Conservation (phyloP, 2,329 filamentous ascomycete genomes). For the Pseudocercospora vitis region DNA sequence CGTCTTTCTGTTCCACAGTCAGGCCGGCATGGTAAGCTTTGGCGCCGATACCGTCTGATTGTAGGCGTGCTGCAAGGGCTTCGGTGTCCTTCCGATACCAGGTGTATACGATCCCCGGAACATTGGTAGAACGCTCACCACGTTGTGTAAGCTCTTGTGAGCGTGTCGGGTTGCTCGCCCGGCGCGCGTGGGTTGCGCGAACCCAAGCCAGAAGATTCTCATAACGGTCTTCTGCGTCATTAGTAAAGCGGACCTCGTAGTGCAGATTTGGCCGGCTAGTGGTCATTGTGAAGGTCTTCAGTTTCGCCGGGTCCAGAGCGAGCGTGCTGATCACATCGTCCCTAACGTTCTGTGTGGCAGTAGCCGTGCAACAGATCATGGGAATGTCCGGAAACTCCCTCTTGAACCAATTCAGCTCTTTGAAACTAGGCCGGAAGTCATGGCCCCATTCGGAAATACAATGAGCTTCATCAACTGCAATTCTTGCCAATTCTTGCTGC, state of each 20-base stretch:
- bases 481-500: slow-evolving; percentile 80
- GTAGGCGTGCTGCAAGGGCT: slow-evolving; percentile 63
- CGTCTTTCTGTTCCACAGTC: slow-evolving; percentile 64
- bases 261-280: slow-evolving; percentile 84
- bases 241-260: slow-evolving; percentile 82
- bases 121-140: slow-evolving; percentile 58
- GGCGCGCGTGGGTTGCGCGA: slow-evolving; percentile 67
- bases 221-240: slow-evolving; percentile 72
- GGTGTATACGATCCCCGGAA: slow-evolving; percentile 79
- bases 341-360: slow-evolving; percentile 77
- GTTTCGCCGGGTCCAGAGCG: slow-evolving; percentile 61
- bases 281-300: slow-evolving; percentile 78
- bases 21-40: slow-evolving; percentile 72
- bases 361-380: slow-evolving; percentile 90
- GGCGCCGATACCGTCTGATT: slow-evolving; percentile 69
- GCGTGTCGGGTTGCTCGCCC: slow-evolving; percentile 58
- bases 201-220: slow-evolving; percentile 77
- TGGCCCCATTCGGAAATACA: slow-evolving; percentile 98
- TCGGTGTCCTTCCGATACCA: slow-evolving; percentile 74
- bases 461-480: slow-evolving; percentile 92
- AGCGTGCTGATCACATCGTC: slow-evolving; percentile 79
- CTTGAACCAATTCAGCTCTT: slow-evolving; percentile 82
- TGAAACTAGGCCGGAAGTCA: slow-evolving; percentile 92
- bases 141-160: slow-evolving; percentile 57
- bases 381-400: slow-evolving; percentile 78